A percentile compares a stretch with the other conserved stretches of the same genome.
Evolutionary conservation across 129 eudicot genomes (phyloP).

Genomic region (Flaveria bidentis): DNA sequence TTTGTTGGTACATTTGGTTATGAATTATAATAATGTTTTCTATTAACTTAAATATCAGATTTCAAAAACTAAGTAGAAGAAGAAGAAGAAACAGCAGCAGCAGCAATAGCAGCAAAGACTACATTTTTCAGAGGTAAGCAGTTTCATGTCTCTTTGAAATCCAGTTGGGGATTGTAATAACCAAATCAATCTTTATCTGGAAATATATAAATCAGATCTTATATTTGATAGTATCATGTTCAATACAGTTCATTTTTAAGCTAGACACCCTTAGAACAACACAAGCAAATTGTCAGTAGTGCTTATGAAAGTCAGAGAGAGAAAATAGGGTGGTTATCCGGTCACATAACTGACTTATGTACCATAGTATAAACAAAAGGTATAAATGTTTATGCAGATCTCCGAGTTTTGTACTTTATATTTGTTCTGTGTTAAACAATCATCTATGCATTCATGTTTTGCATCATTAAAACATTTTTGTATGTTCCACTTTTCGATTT

Average conservation of each 20-base stretch:
- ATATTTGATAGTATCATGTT: not conserved
- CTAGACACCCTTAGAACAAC: not conserved
- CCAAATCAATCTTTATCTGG: not conserved
- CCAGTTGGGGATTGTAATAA: not conserved
- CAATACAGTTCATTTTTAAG: not conserved
- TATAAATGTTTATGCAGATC: not conserved
- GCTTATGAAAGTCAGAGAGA: not conserved
- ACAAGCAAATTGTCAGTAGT: not conserved
- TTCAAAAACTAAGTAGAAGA: not conserved
- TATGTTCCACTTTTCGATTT: too few species aligned
- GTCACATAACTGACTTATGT: not conserved
- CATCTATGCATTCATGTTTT: too few species aligned
- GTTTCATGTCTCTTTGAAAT: not conserved
- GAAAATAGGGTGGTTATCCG: not conserved
- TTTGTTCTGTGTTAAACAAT: too few species aligned
- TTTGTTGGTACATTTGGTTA: constrained; percentile 2
- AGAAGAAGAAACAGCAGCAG: not conserved
- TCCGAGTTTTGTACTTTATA: too few species aligned
- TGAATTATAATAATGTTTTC: not conserved
- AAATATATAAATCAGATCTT: not conserved
- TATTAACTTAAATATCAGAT: not conserved
- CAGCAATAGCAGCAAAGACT: not conserved
- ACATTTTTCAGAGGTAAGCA: constrained; percentile 1
- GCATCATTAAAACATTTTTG: too few species aligned
- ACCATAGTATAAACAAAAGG: not conserved